phyloP scores from a whole-genome alignment of 352 stramenopile species.

The Globisporangium heterothallicum region DNA sequence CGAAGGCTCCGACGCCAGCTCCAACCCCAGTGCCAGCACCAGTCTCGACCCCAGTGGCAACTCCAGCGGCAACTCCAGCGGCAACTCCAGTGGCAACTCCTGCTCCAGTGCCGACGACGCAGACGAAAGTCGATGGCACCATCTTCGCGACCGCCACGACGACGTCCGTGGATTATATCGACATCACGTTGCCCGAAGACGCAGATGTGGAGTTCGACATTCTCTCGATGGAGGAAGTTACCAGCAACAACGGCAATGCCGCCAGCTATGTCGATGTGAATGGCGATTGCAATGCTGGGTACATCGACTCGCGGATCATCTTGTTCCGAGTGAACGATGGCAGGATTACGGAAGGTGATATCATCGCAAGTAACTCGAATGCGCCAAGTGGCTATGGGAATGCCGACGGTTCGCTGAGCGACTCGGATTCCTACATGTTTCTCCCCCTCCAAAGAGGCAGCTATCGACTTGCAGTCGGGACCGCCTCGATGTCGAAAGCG shows the following conservation, averaged over 20 bases:
- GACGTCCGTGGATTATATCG: conserved; percentile 62
- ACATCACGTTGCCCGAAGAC: conserved; percentile 37
- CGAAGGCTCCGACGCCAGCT: conserved; percentile 9
- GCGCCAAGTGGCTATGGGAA: conserved; percentile 34
- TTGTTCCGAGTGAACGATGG: conserved; percentile 36
- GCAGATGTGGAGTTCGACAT: conserved; percentile 55
- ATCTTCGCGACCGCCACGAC: conserved; percentile 49
- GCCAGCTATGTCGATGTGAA: conserved; percentile 53
- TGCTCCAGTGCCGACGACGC: conserved; percentile 9
- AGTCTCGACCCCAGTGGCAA: conserved; percentile 6
- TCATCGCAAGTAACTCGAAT: conserved; percentile 42
- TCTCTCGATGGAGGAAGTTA: conserved; percentile 51
- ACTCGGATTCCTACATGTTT: conserved; percentile 51
- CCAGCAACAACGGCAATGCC: conserved; percentile 3
- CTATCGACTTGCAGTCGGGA: conserved; percentile 59
- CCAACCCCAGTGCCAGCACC: conserved; percentile 14
- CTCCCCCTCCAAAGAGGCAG: conserved; percentile 27
- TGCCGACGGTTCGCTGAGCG: conserved; percentile 45
- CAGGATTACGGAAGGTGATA: conserved; percentile 12
- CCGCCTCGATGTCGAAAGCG: conserved; percentile 37
- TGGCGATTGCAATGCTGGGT: conserved; percentile 59
- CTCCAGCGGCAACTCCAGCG: conserved; percentile 5
- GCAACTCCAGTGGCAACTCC: conserved; percentile 5
- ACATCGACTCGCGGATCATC: conserved; percentile 57
- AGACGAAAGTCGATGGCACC: conserved; percentile 47